Percentiles rank a stretch among this genome's conserved stretches.
Evolutionary conservation across 305 asterid genomes (phyloP).

Genomic region (Striga hermonthica): DNA sequence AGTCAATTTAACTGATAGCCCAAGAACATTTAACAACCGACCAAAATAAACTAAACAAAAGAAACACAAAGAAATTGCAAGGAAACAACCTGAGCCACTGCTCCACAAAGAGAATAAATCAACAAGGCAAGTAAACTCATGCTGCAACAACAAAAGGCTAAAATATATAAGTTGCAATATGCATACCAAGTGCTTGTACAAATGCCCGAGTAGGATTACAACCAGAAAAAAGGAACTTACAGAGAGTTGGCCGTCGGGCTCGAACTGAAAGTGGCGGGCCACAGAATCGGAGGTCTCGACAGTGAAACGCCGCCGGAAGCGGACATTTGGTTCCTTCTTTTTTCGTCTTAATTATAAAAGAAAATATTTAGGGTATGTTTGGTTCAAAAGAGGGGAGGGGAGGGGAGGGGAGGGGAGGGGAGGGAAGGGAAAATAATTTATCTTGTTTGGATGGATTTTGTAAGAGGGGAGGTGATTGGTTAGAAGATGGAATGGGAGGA

Average conservation of each 20-base stretch:
- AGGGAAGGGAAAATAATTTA: no score
- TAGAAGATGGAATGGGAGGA: no score
- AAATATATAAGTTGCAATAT: not conserved
- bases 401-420: no score
- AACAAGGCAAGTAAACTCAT: slow-evolving; percentile 1
- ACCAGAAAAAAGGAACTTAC: slow-evolving; percentile 42
- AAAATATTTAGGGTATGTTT: no score
- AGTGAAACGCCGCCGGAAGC: slow-evolving; percentile 52
- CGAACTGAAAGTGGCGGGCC: slow-evolving; percentile 67
- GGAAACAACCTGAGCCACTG: not conserved
- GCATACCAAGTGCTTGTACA: slow-evolving; percentile 34
- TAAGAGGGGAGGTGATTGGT: no score
- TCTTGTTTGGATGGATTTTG: no score
- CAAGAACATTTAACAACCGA: not conserved
- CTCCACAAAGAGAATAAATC: slow-evolving; percentile 19
- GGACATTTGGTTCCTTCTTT: slow-evolving; percentile 37
- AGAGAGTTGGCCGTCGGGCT: slow-evolving; percentile 67
- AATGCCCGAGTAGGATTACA: slow-evolving; percentile 17
- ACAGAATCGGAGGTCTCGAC: slow-evolving; percentile 71
- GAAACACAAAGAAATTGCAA: not conserved
- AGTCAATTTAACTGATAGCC: slow-evolving; percentile 2
- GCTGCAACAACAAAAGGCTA: not conserved
- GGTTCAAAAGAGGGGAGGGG: no score
- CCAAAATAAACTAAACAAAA: no score
- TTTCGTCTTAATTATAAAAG: slow-evolving; percentile 51